Percentiles rank a stretch among this genome's conserved stretches.
These are phyloP conservation scores for Verticillium albo-atrum DNA, from an alignment of 2,329 filamentous ascomycete genomes.

Conservation along the genomic window DNA sequence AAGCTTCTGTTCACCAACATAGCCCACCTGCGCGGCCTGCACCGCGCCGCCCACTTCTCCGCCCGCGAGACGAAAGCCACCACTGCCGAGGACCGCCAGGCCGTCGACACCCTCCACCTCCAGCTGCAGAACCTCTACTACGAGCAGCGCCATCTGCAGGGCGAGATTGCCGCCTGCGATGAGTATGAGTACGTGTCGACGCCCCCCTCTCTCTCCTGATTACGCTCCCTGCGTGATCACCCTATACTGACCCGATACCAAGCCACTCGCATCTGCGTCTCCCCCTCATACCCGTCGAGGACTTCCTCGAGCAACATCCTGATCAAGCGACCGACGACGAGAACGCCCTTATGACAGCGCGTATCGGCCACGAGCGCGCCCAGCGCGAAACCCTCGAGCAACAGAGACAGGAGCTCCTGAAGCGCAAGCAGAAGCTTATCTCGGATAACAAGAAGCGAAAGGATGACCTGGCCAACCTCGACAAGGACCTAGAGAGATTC, in stretches of 20 bases:
- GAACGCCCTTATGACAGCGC: conserved; percentile 79
- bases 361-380: conserved; percentile 84
- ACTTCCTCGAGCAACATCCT: conserved; percentile 74
- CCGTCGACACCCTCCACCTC: conserved; percentile 87
- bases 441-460: conserved; percentile 85
- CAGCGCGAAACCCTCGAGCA: conserved; percentile 84
- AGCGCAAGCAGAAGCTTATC: conserved; percentile 58
- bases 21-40: conserved; percentile 74
- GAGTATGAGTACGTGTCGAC: conserved; percentile 83
- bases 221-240: neutral
- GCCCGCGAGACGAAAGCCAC: conserved; percentile 81
- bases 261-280: conserved; percentile 86
- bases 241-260: neutral
- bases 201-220: neutral
- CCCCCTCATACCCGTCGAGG: conserved; percentile 76
- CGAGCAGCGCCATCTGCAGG: conserved; percentile 84
- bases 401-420: conserved; percentile 71
- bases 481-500: conserved; percentile 89
- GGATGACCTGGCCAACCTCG: conserved; percentile 85
- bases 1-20: conserved; percentile 77
- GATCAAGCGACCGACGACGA: conserved; percentile 70
- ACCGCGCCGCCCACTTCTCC: conserved; percentile 74
- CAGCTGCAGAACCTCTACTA: conserved; percentile 96
- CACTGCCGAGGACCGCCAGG: conserved; percentile 82
- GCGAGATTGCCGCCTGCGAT: conserved; percentile 87